Evolutionary conservation across 805 yeast species (phyloP), one percentile per base, ranked within the genome.

Genomic region (Suhomyces sp.): DNA sequence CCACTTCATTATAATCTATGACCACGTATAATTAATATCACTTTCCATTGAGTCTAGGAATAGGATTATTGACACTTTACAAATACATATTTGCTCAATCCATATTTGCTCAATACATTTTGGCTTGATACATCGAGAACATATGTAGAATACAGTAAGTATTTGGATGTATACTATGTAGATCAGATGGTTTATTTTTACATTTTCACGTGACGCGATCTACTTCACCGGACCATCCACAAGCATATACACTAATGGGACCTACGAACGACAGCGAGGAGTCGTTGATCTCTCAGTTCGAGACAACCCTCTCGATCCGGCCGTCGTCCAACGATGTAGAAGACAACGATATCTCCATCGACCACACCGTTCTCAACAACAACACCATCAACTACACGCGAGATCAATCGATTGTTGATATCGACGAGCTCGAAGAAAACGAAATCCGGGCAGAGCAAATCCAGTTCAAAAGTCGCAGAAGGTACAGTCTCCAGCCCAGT

Each of bases 251-350:
- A 35, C 40, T 29, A 31, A 17, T 27, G 27, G 35, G 23, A 31
- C 42, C 23, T 13, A 22, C 51, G 15, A 54, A 70, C 51, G 72
- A 67, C 56, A 65, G 68, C 56, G 74, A 71, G 55, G 76, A 72
- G 48, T 71, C 76, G 48, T 66, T 72, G 56, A 67, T 71, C 46
- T 68, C 77, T 6, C 78, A 73, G 57, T 76, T 76, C 54, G 79
- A 76, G 58, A 73, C 79, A 3, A 76, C 79, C 0, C 65, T 76
- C 44, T 73, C 74, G 35, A 73, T 75, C 53, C 58, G 69, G 41
- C 76, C 79, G 2, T 63, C 74, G 6, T 59, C 74, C 26, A 67
- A 69, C 50, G 78, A 72, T 13, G 56, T 59, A 19, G 77, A 68
- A 33, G 58, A 58, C 44, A 64, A 63, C 48, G 78, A 73, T 52